Evolutionary conservation across 1,284 basidiomycete genomes (phyloP), one percentile per base, ranked within the genome.

Genomic region (Tremellales sp.): DNA sequence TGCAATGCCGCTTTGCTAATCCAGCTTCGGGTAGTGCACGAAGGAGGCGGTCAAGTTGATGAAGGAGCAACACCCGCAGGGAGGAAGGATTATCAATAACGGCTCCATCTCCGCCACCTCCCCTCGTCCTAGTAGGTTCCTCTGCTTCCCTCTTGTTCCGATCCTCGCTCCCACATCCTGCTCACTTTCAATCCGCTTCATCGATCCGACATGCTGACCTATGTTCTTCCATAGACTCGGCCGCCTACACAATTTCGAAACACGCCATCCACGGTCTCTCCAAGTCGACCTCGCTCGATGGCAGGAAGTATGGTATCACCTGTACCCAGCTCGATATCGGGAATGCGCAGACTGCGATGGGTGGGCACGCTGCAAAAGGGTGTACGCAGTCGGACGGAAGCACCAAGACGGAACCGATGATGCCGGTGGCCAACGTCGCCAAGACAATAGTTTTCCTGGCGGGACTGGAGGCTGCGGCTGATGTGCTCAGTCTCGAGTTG

Each of bases 51-150:
- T 87, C 59, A 78, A 72, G 47, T 68, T 81, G 9, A 89, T 89
- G 79, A 88, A 86, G 63, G 60, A 68, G 0, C 86, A 90, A 63
- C 65, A 70, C 0, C 87, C 87, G 3, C 76, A 75, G 50, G 87
- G 87, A 56, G 86, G 86, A 74, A 78, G 85, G 12, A 86, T 91
- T 57, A 84, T 90, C 71, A 90, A 89, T 73, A 88, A 89, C 56
- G 86, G 86, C 6, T 25, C 83, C 31, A 78, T 90, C 46, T 81
- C 85, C 0, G 85, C 86, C 0, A 79, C 84, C 53, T 76, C 81
- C 1, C 87, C 87, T 2, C 78, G 87, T 24, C 85, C 84, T 1
- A 63, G 61, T 63, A 28, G 50, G 61, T 45, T 33, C 18, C 9
- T 5, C 31, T 21, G 13, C n/a, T 29, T 29, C 4, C 27, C 25